phyloP scores from a whole-genome alignment of 2,329 filamentous ascomycete species.

The Colletotrichum incanum region DNA sequence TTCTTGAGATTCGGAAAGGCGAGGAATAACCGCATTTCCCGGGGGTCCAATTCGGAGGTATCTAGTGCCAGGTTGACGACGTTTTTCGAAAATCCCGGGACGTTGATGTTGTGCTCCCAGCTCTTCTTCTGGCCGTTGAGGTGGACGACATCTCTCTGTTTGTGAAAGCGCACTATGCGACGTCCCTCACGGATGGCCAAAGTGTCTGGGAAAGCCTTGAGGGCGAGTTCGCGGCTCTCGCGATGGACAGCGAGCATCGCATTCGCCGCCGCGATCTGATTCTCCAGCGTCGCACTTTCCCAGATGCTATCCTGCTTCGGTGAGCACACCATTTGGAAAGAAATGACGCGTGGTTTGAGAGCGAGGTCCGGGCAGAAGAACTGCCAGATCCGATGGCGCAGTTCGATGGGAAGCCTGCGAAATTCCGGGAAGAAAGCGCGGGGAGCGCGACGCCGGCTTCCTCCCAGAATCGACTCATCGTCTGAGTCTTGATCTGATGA shows the following conservation, averaged over 20 bases:
- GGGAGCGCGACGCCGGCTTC: not conserved
- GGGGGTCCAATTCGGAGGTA: not conserved
- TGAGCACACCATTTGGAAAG: constrained; percentile 45
- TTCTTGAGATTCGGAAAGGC: constrained; percentile 48
- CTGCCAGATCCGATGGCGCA: constrained; percentile 54
- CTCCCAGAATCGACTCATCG: constrained; percentile 22
- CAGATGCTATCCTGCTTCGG: constrained; percentile 30
- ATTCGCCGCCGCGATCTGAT: constrained; percentile 44
- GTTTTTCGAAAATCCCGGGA: constrained; percentile 50
- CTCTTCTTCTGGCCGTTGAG: constrained; percentile 19
- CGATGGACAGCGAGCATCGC: constrained; percentile 53
- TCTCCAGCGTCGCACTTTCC: constrained; percentile 40
- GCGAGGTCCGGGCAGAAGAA: constrained; percentile 51
- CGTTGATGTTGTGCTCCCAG: constrained; percentile 33
- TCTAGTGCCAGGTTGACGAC: constrained; percentile 50
- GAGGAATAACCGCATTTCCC: constrained; percentile 7
- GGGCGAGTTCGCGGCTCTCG: constrained; percentile 55
- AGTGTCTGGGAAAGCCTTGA: constrained; percentile 52
- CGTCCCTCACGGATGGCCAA: constrained; percentile 50
- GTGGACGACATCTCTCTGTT: constrained; percentile 50
- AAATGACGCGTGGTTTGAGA: constrained; percentile 49
- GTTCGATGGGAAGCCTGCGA: constrained; percentile 51
- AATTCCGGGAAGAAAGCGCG: constrained; percentile 48
- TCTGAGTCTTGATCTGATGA: constrained; percentile 45
- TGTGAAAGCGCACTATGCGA: constrained; percentile 51